Base-by-base conservation (phyloP, 208 protist species). In the Phytomonas francai region DNA sequence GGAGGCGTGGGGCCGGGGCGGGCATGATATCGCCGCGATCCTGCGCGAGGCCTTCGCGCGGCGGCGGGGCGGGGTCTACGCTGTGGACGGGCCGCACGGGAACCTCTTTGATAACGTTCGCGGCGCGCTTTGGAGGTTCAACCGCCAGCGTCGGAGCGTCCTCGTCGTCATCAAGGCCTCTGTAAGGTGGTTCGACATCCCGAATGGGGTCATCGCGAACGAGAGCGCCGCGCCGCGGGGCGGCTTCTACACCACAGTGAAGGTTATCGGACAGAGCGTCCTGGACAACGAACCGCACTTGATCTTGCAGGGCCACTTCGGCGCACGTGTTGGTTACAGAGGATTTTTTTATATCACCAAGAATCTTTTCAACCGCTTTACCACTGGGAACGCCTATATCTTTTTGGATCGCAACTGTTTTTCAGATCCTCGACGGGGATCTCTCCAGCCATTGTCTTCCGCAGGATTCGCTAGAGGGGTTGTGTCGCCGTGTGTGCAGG, bases 31-130 rank as follows among this genome's bases (percentile, higher is more conserved):
- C 77, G 28, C 22, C 34, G 65, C 71, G 78, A 39, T 39, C 67
- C 74, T 92, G 39, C 78, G 78, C 57, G 62, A 27, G 42, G 82
- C 84, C 33, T 90, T 92, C 67, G 81, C 87, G 16, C 78, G 80
- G 54, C 74, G 87, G 0, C 74, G 84, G 7, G 74, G 80, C 49
- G 76, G 78, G 16, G 62, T 92, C 2, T 92, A 77, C 77, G 61
- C 74, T 1, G 68, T 95, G 19, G 87, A 93, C 62, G 87, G 89
- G 0, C 79, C 81, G 8, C 77, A 89, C 65, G 63, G 65, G 45
- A 85, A 90, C 69, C 16, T 86, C 16, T 95, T 95, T 72, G 87
- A 93, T 62, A 91, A 90, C 51, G 78, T 85, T 57, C 81, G 83
- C 27, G 78, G 81, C 9, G 81, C 78, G 27, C 67, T 95, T 32